Conservation (phyloP, 345 rosid genomes). For the Hibiscus syriacus region DNA sequence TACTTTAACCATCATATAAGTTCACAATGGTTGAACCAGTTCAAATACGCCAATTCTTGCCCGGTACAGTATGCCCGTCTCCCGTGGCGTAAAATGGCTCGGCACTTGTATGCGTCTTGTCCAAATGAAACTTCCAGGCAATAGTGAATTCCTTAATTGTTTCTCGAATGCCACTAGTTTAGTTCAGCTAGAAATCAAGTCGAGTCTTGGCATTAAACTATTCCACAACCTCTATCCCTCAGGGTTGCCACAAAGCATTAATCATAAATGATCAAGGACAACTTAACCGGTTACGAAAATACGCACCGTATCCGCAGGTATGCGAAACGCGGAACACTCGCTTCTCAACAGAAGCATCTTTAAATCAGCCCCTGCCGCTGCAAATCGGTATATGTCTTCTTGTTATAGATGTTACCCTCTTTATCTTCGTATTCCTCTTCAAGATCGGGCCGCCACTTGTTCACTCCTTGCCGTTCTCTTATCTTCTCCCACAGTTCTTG, state of each 20-base stretch:
- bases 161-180: conserved; percentile 38
- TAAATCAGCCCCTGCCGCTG: conserved; percentile 95
- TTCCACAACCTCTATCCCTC: not conserved
- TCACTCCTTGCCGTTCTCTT: conserved; percentile 76
- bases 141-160: conserved; percentile 18
- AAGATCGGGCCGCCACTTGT: conserved; percentile 98
- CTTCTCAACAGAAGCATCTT: conserved; percentile 7
- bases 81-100: conserved; percentile 74
- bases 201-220: not conserved
- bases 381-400: conserved; percentile 91
- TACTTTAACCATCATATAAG: too few species aligned
- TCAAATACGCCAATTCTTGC: conserved; percentile 24
- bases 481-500: conserved; percentile 90
- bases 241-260: not conserved
- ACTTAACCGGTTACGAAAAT: not conserved
- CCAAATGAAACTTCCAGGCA: conserved; percentile 17
- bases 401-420: conserved; percentile 98
- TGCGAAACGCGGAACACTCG: not conserved
- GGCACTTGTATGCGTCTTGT: conserved; percentile 57
- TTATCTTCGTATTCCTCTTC: conserved; percentile 98
- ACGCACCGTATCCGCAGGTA: not conserved
- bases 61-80: conserved; percentile 60
- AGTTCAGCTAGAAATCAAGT: not conserved
- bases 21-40: too few species aligned
- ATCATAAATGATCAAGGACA: not conserved